Evolutionary conservation across 2,329 filamentous ascomycete genomes (phyloP).

Genomic region (Hymenoscyphus fructigenus): DNA sequence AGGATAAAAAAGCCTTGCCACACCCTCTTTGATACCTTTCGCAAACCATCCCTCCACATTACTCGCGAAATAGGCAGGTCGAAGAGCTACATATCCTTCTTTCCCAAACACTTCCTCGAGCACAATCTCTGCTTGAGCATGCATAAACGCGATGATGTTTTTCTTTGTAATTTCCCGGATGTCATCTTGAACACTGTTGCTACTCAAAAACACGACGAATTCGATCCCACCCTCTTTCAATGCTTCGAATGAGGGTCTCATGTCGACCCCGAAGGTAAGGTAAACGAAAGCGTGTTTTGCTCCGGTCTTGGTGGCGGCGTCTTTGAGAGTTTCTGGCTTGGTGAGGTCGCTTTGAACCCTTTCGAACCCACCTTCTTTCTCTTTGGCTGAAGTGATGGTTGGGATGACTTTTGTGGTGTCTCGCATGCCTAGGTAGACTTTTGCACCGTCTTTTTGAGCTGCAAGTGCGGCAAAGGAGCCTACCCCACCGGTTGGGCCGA

Average conservation of each 20-base stretch:
- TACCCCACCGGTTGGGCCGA: constrained; percentile 41
- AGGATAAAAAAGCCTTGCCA: too few species aligned
- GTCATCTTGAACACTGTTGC: constrained; percentile 36
- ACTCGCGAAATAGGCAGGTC: constrained; percentile 46
- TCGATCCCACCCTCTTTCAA: constrained; percentile 47
- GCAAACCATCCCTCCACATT: constrained; percentile 34
- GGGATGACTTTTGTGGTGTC: constrained; percentile 45
- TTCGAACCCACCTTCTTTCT: constrained; percentile 28
- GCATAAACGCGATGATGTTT: constrained; percentile 41
- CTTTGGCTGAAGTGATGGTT: constrained; percentile 18
- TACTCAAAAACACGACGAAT: constrained; percentile 48
- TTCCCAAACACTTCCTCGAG: constrained; percentile 43
- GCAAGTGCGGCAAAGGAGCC: constrained; percentile 42
- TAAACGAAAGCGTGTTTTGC: constrained; percentile 52
- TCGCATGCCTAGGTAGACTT: constrained; percentile 49
- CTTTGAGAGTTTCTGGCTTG: constrained; percentile 41
- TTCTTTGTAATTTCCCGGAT: constrained; percentile 29
- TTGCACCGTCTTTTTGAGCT: constrained; percentile 42
- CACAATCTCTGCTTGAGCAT: constrained; percentile 46
- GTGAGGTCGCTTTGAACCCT: constrained; percentile 47
- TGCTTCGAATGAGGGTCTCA: constrained; percentile 43
- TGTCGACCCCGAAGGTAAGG: constrained; percentile 34
- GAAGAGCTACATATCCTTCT: constrained; percentile 41
- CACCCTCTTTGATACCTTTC: too few species aligned
- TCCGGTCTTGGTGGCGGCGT: constrained; percentile 42